Conservation (phyloP, 768 basidiomycete species). For the Serpula lacrymans region DNA sequence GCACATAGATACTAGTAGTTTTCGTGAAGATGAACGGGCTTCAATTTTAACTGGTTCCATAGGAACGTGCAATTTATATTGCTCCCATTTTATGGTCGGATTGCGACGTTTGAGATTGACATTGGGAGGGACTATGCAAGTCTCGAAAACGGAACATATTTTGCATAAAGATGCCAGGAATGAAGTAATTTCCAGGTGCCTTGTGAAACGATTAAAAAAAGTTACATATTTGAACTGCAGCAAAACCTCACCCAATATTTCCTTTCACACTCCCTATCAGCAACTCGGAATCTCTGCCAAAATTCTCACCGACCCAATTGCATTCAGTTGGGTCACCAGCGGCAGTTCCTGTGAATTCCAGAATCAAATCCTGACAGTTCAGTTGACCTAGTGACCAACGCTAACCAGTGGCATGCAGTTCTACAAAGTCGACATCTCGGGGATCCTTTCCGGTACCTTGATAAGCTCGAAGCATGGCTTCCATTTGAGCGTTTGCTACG, state of each 20-base stretch:
- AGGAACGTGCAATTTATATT: conserved; percentile 11
- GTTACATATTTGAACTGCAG: too few species aligned
- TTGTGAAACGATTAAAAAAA: too few species aligned
- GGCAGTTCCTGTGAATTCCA: conserved; percentile 29
- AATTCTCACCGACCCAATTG: conserved; percentile 37
- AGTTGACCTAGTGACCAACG: not conserved
- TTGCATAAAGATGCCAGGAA: conserved; percentile 44
- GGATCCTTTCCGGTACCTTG: conserved; percentile 26
- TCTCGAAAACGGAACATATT: conserved; percentile 36
- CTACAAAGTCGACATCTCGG: conserved; percentile 44
- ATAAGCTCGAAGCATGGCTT: conserved; percentile 37
- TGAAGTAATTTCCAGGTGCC: conserved; percentile 40
- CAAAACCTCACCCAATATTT: conserved; percentile 35
- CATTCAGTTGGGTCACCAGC: conserved; percentile 42
- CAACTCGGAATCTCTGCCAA: conserved; percentile 28
- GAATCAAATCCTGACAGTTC: conserved; percentile 25
- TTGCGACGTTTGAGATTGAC: conserved; percentile 33
- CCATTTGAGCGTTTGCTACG: conserved; percentile 32
- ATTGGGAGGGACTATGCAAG: conserved; percentile 34
- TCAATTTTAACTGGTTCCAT: conserved; percentile 5
- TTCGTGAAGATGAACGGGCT: conserved; percentile 1
- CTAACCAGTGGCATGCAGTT: conserved; percentile 48
- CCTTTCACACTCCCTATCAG: conserved; percentile 42
- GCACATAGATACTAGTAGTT: conserved; percentile 8
- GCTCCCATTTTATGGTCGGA: conserved; percentile 34